These are phyloP conservation scores for Syncephalastrum monosporum DNA, from an alignment of 371 early-diverging fungal species.

Conservation along the genomic window DNA sequence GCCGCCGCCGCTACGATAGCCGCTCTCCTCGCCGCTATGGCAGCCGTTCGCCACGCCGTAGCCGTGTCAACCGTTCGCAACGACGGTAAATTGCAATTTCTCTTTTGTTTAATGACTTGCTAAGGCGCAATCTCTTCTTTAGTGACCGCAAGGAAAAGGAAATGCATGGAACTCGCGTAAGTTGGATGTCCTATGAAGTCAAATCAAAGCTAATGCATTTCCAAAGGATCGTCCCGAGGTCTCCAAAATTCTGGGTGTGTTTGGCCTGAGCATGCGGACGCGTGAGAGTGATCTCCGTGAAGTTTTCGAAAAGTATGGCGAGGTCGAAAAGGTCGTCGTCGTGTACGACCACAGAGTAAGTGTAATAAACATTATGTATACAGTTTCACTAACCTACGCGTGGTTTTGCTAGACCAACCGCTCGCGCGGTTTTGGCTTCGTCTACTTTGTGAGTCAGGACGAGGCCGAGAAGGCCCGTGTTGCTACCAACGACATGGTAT, in stretches of 20 bases:
- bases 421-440: constrained; percentile 82
- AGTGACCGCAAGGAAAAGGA: constrained; percentile 33
- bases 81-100: constrained; percentile 1
- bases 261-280: constrained; percentile 76
- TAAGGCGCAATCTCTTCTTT: constrained; percentile 1
- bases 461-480: constrained; percentile 77
- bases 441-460: constrained; percentile 80
- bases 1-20: constrained; percentile 25
- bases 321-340: constrained; percentile 56
- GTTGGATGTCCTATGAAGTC: not conserved
- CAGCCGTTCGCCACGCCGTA: constrained; percentile 16
- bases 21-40: constrained; percentile 25
- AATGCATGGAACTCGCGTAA: constrained; percentile 47
- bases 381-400: not conserved
- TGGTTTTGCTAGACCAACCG: constrained; percentile 13
- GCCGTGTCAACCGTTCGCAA: constrained; percentile 3
- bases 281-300: constrained; percentile 66
- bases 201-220: not conserved
- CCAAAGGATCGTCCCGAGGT: constrained; percentile 39
- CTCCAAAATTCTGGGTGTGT: constrained; percentile 76
- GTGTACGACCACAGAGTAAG: constrained; percentile 61
- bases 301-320: constrained; percentile 69
- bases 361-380: not conserved
- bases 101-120: not conserved
- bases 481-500: constrained; percentile 34